Percentiles rank a stretch among this genome's conserved stretches.
These are phyloP conservation scores for Pleurozium schreberi DNA, from an alignment of 225 moss, liverwort and hornwort genomes.

Conservation along the genomic window DNA sequence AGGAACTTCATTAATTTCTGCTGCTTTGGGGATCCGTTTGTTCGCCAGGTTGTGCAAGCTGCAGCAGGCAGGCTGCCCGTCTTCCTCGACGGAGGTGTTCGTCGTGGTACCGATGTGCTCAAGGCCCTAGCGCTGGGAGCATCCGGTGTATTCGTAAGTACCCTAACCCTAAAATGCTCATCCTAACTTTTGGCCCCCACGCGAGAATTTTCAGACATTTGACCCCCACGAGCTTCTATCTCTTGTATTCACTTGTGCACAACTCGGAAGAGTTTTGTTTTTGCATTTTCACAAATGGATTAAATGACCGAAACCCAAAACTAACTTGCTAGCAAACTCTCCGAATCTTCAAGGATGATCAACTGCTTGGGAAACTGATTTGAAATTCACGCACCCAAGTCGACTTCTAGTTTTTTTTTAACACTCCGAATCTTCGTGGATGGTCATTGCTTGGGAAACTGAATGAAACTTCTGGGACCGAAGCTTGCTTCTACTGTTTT, in stretches of 20 bases:
- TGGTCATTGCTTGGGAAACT: not conserved
- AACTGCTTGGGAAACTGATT: not conserved
- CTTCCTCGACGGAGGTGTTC: constrained; percentile 79
- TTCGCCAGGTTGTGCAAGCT: constrained; percentile 54
- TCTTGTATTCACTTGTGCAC: not conserved
- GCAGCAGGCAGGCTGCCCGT: constrained; percentile 62
- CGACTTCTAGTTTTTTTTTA: not conserved
- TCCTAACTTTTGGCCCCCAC: no score
- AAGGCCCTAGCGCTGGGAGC: constrained; percentile 84
- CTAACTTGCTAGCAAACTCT: not conserved
- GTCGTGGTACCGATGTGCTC: constrained; percentile 77
- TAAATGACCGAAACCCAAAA: not conserved
- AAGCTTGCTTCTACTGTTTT: not conserved
- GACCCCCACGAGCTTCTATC: not conserved
- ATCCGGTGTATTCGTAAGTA: constrained; percentile 68
- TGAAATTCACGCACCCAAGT: not conserved
- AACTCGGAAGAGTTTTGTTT: not conserved
- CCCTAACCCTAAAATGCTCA: not conserved
- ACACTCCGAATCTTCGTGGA: not conserved
- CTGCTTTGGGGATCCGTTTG: not conserved
- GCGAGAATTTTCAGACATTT: not conserved
- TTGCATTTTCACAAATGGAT: not conserved
- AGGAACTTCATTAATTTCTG: not conserved
- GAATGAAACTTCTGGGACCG: not conserved
- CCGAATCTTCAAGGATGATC: not conserved